Evolutionary conservation across 495 filamentous ascomycete species (phyloP), one percentile per base, ranked within the genome.

Genomic region (Aspergillus haitiensis): DNA sequence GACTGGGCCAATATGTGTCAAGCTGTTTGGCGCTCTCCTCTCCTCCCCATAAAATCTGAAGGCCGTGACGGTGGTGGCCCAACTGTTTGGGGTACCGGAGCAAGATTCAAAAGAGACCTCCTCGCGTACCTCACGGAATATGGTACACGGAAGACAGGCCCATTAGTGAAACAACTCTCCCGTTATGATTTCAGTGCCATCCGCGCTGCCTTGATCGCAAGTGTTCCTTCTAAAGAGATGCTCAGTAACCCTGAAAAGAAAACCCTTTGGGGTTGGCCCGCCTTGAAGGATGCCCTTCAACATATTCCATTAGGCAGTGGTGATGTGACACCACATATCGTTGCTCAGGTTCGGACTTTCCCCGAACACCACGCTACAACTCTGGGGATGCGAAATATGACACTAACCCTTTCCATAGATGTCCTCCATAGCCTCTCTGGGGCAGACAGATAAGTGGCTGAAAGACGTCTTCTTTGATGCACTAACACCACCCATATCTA

Each of bases 1-100:
- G 93, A 97, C 74, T 97, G 93, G 92, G 78, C 74, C 7, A 92
- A 93, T 64, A 89, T 96, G 90, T 86, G 84, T 0, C 91, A 97
- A 67, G 92, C 86, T 2, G 83, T 87, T 18, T 97, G 92, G 92
- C 78, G 75, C 33, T 93, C 91, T 7, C 92, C 91, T 16, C 70
- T 86, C 0, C 84, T 96, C 7, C 88, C 89, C 31, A 52, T 82
- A 8, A 49, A 53, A 42, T 61, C 64, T 9, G 31, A 48, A 34
- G 39, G 42, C n/a, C 9, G 13, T 50, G 10, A 58, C 18, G 37
- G 47, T 9, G 59, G 42, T 36, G 27, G 34, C 2, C 27, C 64
- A 11, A 32, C 59, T 27, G 58, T 52, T 31, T 68, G 85, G 11
- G 89, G 87, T 0, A 82, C 78, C 47, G 91, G 93, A 1, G 62